Evolutionary conservation across 140 eudicot genomes (phyloP), one percentile per base, ranked within the genome.

Genomic region (Stevia rebaudiana): DNA sequence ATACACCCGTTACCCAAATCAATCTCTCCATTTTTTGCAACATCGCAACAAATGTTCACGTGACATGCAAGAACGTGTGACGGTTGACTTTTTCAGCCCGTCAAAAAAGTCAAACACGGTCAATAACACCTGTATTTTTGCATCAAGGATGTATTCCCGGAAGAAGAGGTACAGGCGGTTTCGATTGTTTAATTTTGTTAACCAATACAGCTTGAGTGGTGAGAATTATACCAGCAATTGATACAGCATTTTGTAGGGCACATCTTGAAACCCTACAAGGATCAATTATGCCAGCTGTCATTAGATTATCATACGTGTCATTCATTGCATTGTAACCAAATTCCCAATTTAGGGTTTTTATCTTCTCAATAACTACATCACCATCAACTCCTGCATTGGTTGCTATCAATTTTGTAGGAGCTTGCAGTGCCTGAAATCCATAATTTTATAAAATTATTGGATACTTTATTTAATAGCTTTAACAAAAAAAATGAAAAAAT

Each of bases 371-470:
- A n/a, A 88, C 85, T 24, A 82, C 81, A 62, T 42, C 82, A 1
- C 99, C 99, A 56, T 88, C 97, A 1, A 82, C 88, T 55, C 97
- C 99, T 49, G 94, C 99, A 71, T 88, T 94, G 3, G 68, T 71
- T 60, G 99, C 97, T 60, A 88, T 94, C 63, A 73, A 47, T 70
- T 73, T 86, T 64, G 99, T 76, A 57, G 99, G 97, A 24, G 95
- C 96, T 65, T 85, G 70, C 54, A 94, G 83, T 46, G 97, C 99
- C 99, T 94, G 94, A 11, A 65, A 79, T 36, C 67, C 61, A 67
- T 55, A 42, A 11, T 33, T 30, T n/a, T 17, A 42, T 58, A 61
- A 35, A 28, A 25, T 46, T 21, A 72, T 54, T 31, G 64, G 21
- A 55, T 54, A 52, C 11, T 11, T 53, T 31, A 8, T 49, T 23